phyloP scores from a whole-genome alignment of 805 yeast genomes.

The Starmerella sirachaensis region DNA sequence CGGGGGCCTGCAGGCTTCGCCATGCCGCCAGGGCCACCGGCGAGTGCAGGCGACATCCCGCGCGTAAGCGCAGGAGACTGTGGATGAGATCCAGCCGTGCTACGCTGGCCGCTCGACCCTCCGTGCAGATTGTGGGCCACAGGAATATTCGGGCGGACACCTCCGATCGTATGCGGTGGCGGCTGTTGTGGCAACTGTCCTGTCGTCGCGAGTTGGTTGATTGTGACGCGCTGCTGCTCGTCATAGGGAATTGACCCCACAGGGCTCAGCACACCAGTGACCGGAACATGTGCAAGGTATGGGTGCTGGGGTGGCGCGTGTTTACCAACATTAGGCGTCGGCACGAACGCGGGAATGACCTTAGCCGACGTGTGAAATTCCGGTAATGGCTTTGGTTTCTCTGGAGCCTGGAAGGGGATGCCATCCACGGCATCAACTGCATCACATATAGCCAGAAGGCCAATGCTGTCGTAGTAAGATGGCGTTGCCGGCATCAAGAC shows the following conservation, averaged over 20 bases:
- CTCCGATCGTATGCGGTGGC: constrained; percentile 17
- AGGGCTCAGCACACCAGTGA: constrained; percentile 19
- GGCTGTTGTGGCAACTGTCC: constrained; percentile 17
- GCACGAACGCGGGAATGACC: not conserved
- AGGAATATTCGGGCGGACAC: constrained; percentile 14
- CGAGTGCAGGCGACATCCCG: constrained; percentile 2
- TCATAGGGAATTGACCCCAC: constrained; percentile 19
- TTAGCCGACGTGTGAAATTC: constrained; percentile 1
- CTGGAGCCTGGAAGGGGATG: constrained; percentile 23
- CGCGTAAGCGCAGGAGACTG: constrained; percentile 5
- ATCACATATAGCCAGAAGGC: constrained; percentile 32
- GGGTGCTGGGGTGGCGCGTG: constrained; percentile 19
- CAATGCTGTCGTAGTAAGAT: constrained; percentile 31
- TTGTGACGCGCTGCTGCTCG: constrained; percentile 21
- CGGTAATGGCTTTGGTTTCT: constrained; percentile 13
- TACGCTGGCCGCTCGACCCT: constrained; percentile 1
- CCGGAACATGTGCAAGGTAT: constrained; percentile 21
- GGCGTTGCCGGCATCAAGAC: constrained; percentile 15
- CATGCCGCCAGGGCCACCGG: not conserved
- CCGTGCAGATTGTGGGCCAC: constrained; percentile 18
- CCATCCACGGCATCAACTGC: constrained; percentile 31
- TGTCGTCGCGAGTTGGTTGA: constrained; percentile 18
- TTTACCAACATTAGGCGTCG: not conserved
- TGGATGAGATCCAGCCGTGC: constrained; percentile 3
- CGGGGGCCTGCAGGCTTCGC: not conserved